A percentile compares a stretch with the other conserved stretches of the same genome.
phyloP scores from a whole-genome alignment of 1,284 basidiomycete species.

The Athelia sp. region DNA sequence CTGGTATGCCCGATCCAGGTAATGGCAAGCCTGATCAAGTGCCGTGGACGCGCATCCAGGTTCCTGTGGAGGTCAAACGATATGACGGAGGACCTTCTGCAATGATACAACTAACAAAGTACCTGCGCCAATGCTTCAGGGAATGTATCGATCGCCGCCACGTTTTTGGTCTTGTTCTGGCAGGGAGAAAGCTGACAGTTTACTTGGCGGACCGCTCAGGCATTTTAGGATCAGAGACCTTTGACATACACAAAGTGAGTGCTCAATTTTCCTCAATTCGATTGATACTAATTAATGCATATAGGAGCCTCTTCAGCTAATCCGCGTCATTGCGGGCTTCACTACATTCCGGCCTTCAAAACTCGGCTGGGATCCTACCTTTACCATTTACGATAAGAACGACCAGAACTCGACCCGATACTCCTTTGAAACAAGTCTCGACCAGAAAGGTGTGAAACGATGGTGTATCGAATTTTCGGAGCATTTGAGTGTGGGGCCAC shows the following conservation, averaged over 20 bases:
- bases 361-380: not conserved
- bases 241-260: conserved; percentile 6
- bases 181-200: not conserved
- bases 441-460: too few relatives aligned
- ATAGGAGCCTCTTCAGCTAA: not conserved
- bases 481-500: not conserved
- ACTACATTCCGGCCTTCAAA: not conserved
- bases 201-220: conserved; percentile 6
- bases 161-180: conserved; percentile 4
- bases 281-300: not conserved
- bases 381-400: too few relatives aligned
- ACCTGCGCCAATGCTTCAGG: not conserved
- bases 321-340: not conserved
- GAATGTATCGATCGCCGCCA: conserved; percentile 1
- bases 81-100: not conserved
- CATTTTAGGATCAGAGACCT: not conserved
- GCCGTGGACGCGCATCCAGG: not conserved
- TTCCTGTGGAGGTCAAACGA: not conserved
- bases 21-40: not conserved
- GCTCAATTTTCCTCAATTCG: not conserved
- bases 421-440: too few relatives aligned
- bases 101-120: not conserved
- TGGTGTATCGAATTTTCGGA: not conserved
- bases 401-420: too few relatives aligned
- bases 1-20: too few relatives aligned